These are phyloP conservation scores for Teratosphaeria zuluensis DNA, from an alignment of 2,329 filamentous ascomycete genomes.

Conservation along the genomic window DNA sequence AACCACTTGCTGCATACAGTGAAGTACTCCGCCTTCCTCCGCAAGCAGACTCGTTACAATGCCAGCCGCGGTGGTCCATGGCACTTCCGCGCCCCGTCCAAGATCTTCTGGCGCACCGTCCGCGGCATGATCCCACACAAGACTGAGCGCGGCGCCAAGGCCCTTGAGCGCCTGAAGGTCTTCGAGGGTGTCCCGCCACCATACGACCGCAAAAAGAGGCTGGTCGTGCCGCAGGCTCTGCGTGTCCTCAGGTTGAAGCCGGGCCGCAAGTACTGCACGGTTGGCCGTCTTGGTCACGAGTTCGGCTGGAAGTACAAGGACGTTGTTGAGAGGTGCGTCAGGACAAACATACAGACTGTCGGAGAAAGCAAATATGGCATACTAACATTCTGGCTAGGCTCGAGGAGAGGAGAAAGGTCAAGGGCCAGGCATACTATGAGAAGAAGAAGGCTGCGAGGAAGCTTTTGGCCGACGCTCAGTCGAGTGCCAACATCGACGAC, in stretches of 20 bases:
- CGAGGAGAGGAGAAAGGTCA: slow-evolving; percentile 99
- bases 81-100: slow-evolving; percentile 98
- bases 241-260: slow-evolving; percentile 94
- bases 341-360: background rate
- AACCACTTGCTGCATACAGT: slow-evolving; percentile 50
- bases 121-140: slow-evolving; percentile 99
- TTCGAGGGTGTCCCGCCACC: slow-evolving; percentile 98
- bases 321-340: slow-evolving; percentile 86
- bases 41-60: slow-evolving; percentile 99
- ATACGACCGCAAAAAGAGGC: slow-evolving; percentile 99
- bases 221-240: slow-evolving; percentile 97
- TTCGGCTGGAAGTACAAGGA: slow-evolving; percentile 99
- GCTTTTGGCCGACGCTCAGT: slow-evolving; percentile 87
- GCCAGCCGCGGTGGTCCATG: slow-evolving; percentile 98
- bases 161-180: slow-evolving; percentile 97
- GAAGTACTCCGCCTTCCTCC: slow-evolving; percentile 99
- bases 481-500: slow-evolving; percentile 75
- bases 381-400: slow-evolving; percentile 50
- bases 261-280: slow-evolving; percentile 99
- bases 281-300: slow-evolving; percentile 95
- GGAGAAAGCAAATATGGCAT: slow-evolving; percentile 13
- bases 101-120: slow-evolving; percentile 99
- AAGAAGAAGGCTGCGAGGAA: slow-evolving; percentile 95
- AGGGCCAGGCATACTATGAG: slow-evolving; percentile 98
- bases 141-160: slow-evolving; percentile 93